phyloP scores from a whole-genome alignment of 768 basidiomycete genomes.

The Suillus luteus region DNA sequence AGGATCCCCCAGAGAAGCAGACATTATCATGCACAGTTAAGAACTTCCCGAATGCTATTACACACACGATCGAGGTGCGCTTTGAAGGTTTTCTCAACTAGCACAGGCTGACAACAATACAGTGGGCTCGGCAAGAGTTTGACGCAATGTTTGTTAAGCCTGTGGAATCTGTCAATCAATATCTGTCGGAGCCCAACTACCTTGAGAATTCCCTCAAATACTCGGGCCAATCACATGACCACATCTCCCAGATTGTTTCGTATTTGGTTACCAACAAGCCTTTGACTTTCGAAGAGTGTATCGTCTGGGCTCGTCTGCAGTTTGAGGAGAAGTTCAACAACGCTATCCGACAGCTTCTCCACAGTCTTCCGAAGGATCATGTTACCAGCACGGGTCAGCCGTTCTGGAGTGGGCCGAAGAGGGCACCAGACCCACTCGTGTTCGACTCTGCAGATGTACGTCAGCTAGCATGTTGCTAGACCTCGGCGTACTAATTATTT shows the following conservation, averaged over 20 bases:
- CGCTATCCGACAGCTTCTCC: conserved; percentile 88
- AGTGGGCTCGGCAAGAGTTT: conserved; percentile 96
- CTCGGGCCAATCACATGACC: conserved; percentile 89
- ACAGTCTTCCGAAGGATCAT: conserved; percentile 93
- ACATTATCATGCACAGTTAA: conserved; percentile 97
- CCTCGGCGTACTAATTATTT: conserved; percentile 15
- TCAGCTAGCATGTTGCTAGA: conserved; percentile 13
- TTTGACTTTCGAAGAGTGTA: conserved; percentile 95
- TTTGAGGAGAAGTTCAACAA: conserved; percentile 95
- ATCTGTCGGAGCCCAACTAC: conserved; percentile 95
- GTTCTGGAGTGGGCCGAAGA: conserved; percentile 99
- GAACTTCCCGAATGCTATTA: conserved; percentile 97
- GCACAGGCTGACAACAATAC: conserved; percentile 16
- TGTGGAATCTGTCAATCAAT: conserved; percentile 90
- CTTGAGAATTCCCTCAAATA: conserved; percentile 88
- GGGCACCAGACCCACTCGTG: conserved; percentile 87
- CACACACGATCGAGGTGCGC: conserved; percentile 93
- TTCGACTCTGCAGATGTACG: conserved; percentile 89
- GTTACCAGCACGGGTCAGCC: conserved; percentile 90
- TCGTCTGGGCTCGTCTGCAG: conserved; percentile 92
- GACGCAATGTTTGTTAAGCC: conserved; percentile 94
- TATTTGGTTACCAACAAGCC: conserved; percentile 93
- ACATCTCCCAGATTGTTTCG: conserved; percentile 83
- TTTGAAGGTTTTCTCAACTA: not conserved
- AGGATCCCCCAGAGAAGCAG: conserved; percentile 98